Conservation (phyloP, 2,329 filamentous ascomycete genomes). For the Scopulariopsis brevicaulis region DNA sequence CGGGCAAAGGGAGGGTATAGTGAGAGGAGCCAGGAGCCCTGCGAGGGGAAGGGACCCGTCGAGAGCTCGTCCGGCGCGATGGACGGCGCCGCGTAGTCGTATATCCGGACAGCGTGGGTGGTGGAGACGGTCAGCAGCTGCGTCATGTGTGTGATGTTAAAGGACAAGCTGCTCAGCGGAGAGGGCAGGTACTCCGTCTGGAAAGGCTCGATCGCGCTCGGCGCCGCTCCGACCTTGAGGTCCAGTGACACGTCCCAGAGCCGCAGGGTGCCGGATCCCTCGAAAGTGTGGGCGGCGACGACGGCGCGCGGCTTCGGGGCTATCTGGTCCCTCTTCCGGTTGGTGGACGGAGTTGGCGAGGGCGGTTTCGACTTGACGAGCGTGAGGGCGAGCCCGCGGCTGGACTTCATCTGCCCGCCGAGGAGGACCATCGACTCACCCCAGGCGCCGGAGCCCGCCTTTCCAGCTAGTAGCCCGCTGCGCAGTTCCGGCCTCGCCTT, state of each 20-base stretch:
- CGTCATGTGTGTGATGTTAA: constrained; percentile 47
- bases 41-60: constrained; percentile 37
- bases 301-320: constrained; percentile 32
- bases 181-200: constrained; percentile 47
- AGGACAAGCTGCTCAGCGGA: constrained; percentile 43
- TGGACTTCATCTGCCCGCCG: constrained; percentile 37
- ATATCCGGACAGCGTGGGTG: constrained; percentile 46
- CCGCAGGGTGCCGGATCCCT: constrained; percentile 45
- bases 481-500: constrained; percentile 44
- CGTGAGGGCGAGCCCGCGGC: constrained; percentile 44
- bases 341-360: neutral
- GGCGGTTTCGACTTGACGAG: constrained; percentile 28
- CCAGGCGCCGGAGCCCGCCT: constrained; percentile 50
- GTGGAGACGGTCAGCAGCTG: constrained; percentile 47
- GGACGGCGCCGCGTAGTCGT: constrained; percentile 45
- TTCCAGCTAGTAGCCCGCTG: constrained; percentile 36
- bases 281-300: constrained; percentile 48
- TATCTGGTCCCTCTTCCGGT: constrained; percentile 6
- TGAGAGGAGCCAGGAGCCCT: constrained; percentile 54
- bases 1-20: constrained; percentile 46
- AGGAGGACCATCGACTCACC: constrained; percentile 46
- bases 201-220: constrained; percentile 32
- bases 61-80: constrained; percentile 38
- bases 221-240: constrained; percentile 12
- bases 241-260: constrained; percentile 47